These are phyloP conservation scores for Trifolium fragiferum DNA, from an alignment of 306 rosid genomes.

Conservation along the genomic window DNA sequence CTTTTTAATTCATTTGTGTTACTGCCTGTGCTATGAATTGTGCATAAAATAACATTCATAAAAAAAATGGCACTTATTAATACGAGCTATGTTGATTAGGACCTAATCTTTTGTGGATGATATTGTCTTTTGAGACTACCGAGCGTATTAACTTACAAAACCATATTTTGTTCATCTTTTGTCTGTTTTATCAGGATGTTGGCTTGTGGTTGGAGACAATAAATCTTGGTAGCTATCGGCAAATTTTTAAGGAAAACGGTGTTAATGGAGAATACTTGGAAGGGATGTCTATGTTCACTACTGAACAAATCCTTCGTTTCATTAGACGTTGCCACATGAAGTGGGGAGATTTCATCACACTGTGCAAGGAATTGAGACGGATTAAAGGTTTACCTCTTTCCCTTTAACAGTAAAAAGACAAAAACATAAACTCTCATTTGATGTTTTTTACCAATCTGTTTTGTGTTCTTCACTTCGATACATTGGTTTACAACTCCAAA, in stretches of 20 bases:
- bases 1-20: too few relatives aligned
- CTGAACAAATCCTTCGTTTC: slow-evolving; percentile 98
- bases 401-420: slow-evolving; percentile 24
- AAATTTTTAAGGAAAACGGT: slow-evolving; percentile 90
- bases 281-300: slow-evolving; percentile 99
- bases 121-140: too few relatives aligned
- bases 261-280: slow-evolving; percentile 98
- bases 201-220: slow-evolving; percentile 98
- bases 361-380: slow-evolving; percentile 97
- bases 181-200: slow-evolving; percentile 76
- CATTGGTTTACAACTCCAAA: background rate
- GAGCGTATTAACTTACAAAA: too few relatives aligned
- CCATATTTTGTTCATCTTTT: background rate
- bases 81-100: too few relatives aligned
- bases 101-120: too few relatives aligned
- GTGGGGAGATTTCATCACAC: slow-evolving; percentile 98
- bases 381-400: slow-evolving; percentile 72
- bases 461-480: background rate
- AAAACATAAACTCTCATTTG: slow-evolving; percentile 22
- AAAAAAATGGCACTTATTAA: too few relatives aligned
- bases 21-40: too few relatives aligned
- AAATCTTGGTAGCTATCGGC: slow-evolving; percentile 89
- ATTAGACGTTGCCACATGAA: slow-evolving; percentile 98
- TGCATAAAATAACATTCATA: too few relatives aligned
- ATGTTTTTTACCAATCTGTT: slow-evolving; percentile 6